Evolutionary conservation across 192 early-diverging fungal species (phyloP).

Genomic region (Backusella sp.): DNA sequence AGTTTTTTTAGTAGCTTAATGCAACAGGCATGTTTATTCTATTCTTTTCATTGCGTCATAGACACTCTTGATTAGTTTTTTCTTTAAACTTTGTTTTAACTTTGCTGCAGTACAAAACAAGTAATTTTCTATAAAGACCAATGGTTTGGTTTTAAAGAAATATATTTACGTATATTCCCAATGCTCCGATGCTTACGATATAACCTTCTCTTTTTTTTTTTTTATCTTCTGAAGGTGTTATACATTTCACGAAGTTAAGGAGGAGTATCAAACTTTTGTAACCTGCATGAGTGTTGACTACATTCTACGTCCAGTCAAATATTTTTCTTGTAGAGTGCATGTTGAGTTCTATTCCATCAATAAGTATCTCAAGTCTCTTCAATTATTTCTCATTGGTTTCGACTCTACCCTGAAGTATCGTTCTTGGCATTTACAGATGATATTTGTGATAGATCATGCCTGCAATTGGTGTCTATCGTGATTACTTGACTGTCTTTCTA

Average conservation of each 20-base stretch:
- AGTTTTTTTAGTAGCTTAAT: neutral
- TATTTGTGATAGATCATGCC: neutral
- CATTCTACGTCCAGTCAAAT: neutral
- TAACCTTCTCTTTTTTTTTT: neutral
- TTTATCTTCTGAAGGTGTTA: neutral
- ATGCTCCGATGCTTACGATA: neutral
- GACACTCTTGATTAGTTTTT: neutral
- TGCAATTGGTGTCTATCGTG: neutral
- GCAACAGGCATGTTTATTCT: neutral
- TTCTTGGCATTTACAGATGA: neutral
- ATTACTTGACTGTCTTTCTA: neutral
- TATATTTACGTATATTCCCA: neutral
- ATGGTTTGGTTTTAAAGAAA: neutral
- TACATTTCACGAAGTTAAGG: neutral
- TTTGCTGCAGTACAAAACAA: neutral
- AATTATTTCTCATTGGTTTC: neutral
- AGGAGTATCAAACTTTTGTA: neutral
- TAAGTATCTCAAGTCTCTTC: neutral
- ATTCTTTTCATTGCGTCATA: neutral
- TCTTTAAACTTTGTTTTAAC: no score
- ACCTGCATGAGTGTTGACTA: neutral
- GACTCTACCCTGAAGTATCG: neutral
- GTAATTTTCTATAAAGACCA: neutral
- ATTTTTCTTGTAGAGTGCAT: no score
- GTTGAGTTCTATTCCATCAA: neutral